Evolutionary conservation across 1,139 yeast genomes (phyloP), one percentile per base, ranked within the genome.

Genomic region (Nadsonia starkeyi-henricii): DNA sequence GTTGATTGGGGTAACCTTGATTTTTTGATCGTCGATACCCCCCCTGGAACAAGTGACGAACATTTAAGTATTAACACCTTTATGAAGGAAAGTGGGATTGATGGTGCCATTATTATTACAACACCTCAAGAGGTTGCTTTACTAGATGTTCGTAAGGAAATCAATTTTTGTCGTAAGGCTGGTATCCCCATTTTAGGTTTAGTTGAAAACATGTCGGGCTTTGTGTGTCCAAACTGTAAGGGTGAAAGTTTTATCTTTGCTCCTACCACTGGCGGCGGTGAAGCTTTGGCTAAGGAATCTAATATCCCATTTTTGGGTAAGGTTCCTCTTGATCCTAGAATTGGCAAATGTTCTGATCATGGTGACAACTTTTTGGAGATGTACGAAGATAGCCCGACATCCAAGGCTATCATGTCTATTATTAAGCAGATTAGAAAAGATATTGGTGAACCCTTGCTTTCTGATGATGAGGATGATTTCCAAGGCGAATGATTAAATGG

Each of bases 1-100:
- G 97, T 91, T 2, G 86, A 86, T 58, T 93, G 99, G 99, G 96
- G 95, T 1, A 81, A 80, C 47, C 69, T 93, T 50, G 97, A 93
- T 65, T 91, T 85, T 60, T 70, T 93, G 57, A 75, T 93, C 17
- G 85, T 93, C 4, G 99, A 93, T 59, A 93, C 99, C 0, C 99
- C 98, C 0, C 99, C 99, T 0, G 98, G 99, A 0, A 91, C 99
- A 0, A 83, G 96, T 0, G 99, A 93, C 63, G 99, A 93, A 63
- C 99, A 93, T 64, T 72, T 93, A 45, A 80, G 95, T 8, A 89
- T 91, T 23, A 85, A 91, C 43, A 80, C 85, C 45, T 89, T 85
- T 60, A 71, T 93, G 75, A 83, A 85, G 58, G 95, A 86, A 45
- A 81, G 82, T 5, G 96, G 96, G 0, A 81, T 91, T 1, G 97